Base-by-base conservation (phyloP, 2,329 filamentous ascomycete species). In the Alternaria triticimaculans region DNA sequence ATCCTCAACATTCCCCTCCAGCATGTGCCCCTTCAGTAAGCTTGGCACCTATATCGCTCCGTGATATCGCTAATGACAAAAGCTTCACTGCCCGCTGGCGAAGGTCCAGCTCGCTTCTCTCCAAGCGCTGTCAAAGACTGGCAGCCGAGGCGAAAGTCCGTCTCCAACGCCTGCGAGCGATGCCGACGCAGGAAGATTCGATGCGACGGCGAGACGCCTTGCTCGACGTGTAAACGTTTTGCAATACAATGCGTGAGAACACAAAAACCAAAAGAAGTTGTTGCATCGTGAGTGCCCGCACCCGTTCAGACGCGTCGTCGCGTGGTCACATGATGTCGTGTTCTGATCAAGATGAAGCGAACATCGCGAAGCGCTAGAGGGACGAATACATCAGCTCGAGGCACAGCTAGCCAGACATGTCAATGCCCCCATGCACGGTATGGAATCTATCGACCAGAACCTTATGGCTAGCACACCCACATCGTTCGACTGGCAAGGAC, bases 1-100 rank as follows among this genome's bases (percentile, higher is more conserved):
- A 68, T 67, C 63, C 58, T 69, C 61, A 65, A 68, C 67, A 63
- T 53, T 61, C 58, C 63, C 64, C 58, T 55, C 55, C 63, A 66
- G 62, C 67, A 79, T 79, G 77, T 79, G 77, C 69, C 77, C 77
- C 55, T 77, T 77, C 68, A 78, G 77, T 78, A 74, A 25, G 73
- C 68, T 62, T 59, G 37, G 56, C 60, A 21, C 23, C 25, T 49
- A 46, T 51, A 44, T 55, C 25, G 18, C 37, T 49, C 53, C 12
- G 30, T 44, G 33, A 20, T 18, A 67, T 57, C 9, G 58, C 67
- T 74, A 60, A 73, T 30, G 28, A 21, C 21, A 41, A 58, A 41
- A 77, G 75, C 74, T 30, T 71, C 77, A 56, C 60, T 79, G 21
- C 77, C 77, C 54, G 55, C 67, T 14, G 74, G 71, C 28, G 77